Evolutionary conservation across 768 basidiomycete species (phyloP).

Genomic region (Paxillus involutus): DNA sequence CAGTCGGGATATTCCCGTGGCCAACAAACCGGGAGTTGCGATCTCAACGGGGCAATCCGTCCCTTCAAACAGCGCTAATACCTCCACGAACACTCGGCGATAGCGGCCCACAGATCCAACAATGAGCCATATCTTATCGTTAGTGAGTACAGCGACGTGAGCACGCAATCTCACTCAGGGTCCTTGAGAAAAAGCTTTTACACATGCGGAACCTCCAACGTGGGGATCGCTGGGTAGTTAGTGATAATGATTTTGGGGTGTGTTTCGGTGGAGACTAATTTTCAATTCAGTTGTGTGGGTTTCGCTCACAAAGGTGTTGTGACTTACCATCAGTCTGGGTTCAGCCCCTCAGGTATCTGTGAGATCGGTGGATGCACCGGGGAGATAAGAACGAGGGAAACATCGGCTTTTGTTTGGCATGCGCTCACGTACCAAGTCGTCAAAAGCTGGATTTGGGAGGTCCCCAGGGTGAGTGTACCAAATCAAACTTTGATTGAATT

Average conservation of each 20-base stretch:
- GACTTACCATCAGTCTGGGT: slow-evolving; percentile 43
- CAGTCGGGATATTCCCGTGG: slow-evolving; percentile 33
- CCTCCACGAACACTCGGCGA: slow-evolving; percentile 38
- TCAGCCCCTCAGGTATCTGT: slow-evolving; percentile 41
- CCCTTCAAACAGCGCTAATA: too few relatives aligned
- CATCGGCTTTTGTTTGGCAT: slow-evolving; percentile 29
- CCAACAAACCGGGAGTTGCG: slow-evolving; percentile 48
- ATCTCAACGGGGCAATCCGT: slow-evolving; percentile 32
- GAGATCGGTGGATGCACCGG: slow-evolving; percentile 37
- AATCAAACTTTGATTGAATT: slow-evolving; percentile 44
- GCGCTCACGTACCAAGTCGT: slow-evolving; percentile 5
- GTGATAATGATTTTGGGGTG: background rate
- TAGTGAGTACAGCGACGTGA: slow-evolving; percentile 34
- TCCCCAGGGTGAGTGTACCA: slow-evolving; percentile 55
- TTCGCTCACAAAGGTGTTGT: background rate
- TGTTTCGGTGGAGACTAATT: background rate
- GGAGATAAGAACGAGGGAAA: slow-evolving; percentile 42
- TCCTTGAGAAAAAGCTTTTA: slow-evolving; percentile 39
- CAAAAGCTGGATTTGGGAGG: slow-evolving; percentile 38
- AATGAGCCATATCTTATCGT: background rate
- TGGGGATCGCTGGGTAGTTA: slow-evolving; percentile 38
- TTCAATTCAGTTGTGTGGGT: slow-evolving; percentile 7
- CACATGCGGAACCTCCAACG: slow-evolving; percentile 44
- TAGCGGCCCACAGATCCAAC: slow-evolving; percentile 27
- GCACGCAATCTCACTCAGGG: slow-evolving; percentile 34